phyloP scores from a whole-genome alignment of 495 filamentous ascomycete genomes.

The Penicillium canariense region DNA sequence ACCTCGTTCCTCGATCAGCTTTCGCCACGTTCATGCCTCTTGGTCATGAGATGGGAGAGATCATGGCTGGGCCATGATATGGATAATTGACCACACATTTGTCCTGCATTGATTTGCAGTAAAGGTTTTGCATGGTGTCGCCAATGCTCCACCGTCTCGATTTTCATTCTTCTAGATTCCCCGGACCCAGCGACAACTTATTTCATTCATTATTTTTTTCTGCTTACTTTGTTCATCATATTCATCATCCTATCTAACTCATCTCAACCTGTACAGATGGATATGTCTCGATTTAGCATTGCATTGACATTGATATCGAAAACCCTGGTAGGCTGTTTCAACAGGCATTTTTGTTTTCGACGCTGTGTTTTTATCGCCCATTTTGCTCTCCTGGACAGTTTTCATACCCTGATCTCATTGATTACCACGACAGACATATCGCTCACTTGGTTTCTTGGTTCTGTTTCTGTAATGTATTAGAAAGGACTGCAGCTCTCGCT shows the following conservation, averaged over 20 bases:
- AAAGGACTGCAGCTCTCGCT: constrained; percentile 14
- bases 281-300: constrained; percentile 1
- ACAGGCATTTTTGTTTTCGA: constrained; percentile 7
- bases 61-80: neutral
- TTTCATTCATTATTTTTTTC: constrained; percentile 10
- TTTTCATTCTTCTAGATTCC: constrained; percentile 31
- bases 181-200: constrained; percentile 25
- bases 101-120: constrained; percentile 13
- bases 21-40: neutral
- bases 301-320: neutral
- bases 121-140: constrained; percentile 1
- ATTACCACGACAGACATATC: constrained; percentile 15
- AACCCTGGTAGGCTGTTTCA: constrained; percentile 7
- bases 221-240: neutral
- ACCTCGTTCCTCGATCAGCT: neutral
- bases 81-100: constrained; percentile 2
- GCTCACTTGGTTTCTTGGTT: constrained; percentile 4
- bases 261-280: constrained; percentile 18
- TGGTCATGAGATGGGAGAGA: neutral
- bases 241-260: constrained; percentile 3
- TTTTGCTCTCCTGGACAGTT: constrained; percentile 7
- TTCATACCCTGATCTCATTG: constrained; percentile 17
- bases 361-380: neutral
- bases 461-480: constrained; percentile 6
- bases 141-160: constrained; percentile 13